These are phyloP conservation scores for Aspergillus ochraceoroseus DNA, from an alignment of 2,329 filamentous ascomycete species.

Conservation along the genomic window DNA sequence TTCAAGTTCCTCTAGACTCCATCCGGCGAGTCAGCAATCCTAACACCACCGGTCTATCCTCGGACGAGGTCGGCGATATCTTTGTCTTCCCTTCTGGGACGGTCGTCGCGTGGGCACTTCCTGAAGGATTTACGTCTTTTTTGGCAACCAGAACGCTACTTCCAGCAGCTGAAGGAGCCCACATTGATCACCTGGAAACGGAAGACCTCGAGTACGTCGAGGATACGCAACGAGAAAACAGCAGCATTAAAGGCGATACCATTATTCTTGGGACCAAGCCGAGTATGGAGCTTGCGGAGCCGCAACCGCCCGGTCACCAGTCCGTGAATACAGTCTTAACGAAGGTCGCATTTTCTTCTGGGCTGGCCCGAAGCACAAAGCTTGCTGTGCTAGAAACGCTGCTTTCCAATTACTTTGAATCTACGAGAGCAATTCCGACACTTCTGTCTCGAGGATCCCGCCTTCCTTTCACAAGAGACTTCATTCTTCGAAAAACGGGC, in stretches of 20 bases:
- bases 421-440: slow-evolving; percentile 74
- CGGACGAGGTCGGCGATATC: slow-evolving; percentile 66
- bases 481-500: slow-evolving; percentile 89
- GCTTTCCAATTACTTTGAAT: slow-evolving; percentile 77
- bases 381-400: slow-evolving; percentile 84
- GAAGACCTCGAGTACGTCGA: slow-evolving; percentile 86
- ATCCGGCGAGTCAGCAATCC: slow-evolving; percentile 44
- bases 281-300: slow-evolving; percentile 20
- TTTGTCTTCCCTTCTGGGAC: slow-evolving; percentile 96
- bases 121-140: slow-evolving; percentile 65
- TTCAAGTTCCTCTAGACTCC: slow-evolving; percentile 48
- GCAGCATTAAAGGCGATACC: slow-evolving; percentile 76
- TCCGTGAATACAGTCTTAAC: slow-evolving; percentile 65
- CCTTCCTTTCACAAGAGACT: slow-evolving; percentile 62
- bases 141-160: slow-evolving; percentile 68
- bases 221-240: slow-evolving; percentile 67
- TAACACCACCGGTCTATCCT: slow-evolving; percentile 34
- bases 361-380: slow-evolving; percentile 86
- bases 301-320: slow-evolving; percentile 27
- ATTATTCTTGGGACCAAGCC: slow-evolving; percentile 79
- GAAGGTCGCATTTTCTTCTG: slow-evolving; percentile 95
- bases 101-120: slow-evolving; percentile 85
- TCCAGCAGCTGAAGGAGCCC: slow-evolving; percentile 69
- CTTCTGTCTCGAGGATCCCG: slow-evolving; percentile 65
- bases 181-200: slow-evolving; percentile 68